Conservation (phyloP, 345 rosid species). For the Cochlearia excelsa region DNA sequence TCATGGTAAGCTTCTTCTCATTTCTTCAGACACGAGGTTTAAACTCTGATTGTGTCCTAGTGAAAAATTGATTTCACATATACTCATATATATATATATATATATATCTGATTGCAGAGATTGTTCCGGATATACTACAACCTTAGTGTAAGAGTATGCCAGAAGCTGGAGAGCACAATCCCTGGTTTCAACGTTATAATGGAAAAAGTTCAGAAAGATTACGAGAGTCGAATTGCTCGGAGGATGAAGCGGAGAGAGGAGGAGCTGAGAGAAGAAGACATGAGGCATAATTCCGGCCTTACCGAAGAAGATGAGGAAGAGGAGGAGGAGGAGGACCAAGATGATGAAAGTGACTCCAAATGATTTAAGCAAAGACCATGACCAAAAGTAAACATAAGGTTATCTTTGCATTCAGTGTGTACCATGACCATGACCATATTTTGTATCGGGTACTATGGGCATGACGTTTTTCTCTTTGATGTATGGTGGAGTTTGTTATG, state of each 20-base stretch:
- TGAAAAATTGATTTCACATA: no score
- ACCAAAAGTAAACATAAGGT: conserved; percentile 17
- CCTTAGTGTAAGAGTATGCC: conserved; percentile 17
- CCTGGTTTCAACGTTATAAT: conserved; percentile 57
- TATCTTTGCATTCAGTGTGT: conserved; percentile 9
- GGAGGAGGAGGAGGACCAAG: conserved; percentile 1
- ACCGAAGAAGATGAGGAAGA: conserved; percentile 26
- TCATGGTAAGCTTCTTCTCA: no score
- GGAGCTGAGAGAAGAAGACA: conserved; percentile 37
- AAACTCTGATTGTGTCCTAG: no score
- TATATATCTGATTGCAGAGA: no score
- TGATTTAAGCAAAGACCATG: conserved; percentile 17
- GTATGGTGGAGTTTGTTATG: no score
- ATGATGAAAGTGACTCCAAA: conserved; percentile 21
- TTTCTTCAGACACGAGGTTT: no score
- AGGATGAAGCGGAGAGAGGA: conserved; percentile 45
- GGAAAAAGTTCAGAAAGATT: conserved; percentile 53
- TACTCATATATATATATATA: no score
- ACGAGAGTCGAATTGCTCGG: conserved; percentile 35
- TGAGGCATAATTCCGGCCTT: conserved; percentile 25
- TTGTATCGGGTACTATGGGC: no score
- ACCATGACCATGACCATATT: no score
- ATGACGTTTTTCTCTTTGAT: no score
- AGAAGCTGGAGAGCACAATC: conserved; percentile 42
- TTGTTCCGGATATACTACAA: no score